phyloP scores from a whole-genome alignment of 805 yeast genomes.

The Saccharomycopsis vini region DNA sequence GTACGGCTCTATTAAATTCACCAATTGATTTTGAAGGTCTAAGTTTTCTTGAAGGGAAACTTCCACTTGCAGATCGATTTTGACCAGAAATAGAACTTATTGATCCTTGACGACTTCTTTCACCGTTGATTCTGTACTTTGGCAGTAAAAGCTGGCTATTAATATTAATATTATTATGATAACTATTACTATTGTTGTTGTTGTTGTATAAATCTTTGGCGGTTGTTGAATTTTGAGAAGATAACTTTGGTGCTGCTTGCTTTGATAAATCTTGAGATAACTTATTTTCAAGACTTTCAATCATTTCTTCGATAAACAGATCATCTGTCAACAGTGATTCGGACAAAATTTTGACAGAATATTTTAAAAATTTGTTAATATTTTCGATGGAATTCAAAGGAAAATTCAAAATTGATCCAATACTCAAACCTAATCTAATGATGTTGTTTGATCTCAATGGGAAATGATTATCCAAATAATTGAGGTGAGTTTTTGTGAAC shows the following conservation, averaged over 20 bases:
- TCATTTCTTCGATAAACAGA: background rate
- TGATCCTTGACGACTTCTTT: too few species aligned
- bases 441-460: conserved; percentile 3
- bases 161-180: too few species aligned
- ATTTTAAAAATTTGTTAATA: conserved; percentile 1
- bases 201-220: background rate
- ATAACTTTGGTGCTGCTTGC: conserved; percentile 37
- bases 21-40: too few species aligned
- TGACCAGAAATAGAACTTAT: too few species aligned
- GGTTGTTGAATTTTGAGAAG: background rate
- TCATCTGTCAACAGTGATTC: conserved; percentile 3
- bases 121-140: too few species aligned
- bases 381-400: conserved; percentile 2
- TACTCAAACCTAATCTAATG: conserved; percentile 9
- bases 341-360: background rate
- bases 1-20: too few species aligned
- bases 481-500: background rate
- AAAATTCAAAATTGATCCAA: conserved; percentile 11
- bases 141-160: too few species aligned
- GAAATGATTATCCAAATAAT: conserved; percentile 3
- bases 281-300: background rate
- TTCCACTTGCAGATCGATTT: too few species aligned
- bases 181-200: background rate
- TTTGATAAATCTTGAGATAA: background rate
- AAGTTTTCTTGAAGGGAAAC: too few species aligned